A percentile compares a stretch with the other conserved stretches of the same genome.
Evolutionary conservation across 2,329 filamentous ascomycete species (phyloP).

Genomic region (Trichoderma atrobrunneum): DNA sequence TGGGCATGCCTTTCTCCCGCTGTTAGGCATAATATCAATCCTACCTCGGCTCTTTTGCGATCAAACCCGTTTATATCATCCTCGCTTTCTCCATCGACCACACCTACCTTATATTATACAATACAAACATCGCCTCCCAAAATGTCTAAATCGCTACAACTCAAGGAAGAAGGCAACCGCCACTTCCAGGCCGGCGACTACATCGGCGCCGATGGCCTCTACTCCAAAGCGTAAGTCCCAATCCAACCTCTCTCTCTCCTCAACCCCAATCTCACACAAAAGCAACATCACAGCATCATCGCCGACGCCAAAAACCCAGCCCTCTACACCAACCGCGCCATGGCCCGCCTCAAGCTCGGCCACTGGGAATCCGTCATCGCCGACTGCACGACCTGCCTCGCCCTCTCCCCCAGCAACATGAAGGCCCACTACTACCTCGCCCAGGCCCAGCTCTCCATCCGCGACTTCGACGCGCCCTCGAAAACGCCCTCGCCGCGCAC

Average conservation of each 20-base stretch:
- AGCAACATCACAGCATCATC: constrained; percentile 57
- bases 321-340: constrained; percentile 86
- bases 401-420: constrained; percentile 62
- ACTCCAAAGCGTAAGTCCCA: constrained; percentile 65
- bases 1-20: background rate
- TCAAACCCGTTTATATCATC: background rate
- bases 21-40: background rate
- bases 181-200: constrained; percentile 66
- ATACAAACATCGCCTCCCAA: background rate
- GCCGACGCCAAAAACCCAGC: constrained; percentile 73
- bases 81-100: background rate
- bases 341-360: constrained; percentile 72
- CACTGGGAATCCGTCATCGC: constrained; percentile 71
- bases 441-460: constrained; percentile 74
- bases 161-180: constrained; percentile 61
- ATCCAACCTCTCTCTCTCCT: background rate
- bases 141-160: constrained; percentile 38
- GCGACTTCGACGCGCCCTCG: constrained; percentile 64
- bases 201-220: constrained; percentile 62
- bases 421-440: constrained; percentile 84
- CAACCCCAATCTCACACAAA: background rate
- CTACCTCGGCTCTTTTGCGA: background rate
- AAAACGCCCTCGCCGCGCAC: constrained; percentile 70
- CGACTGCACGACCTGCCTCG: constrained; percentile 74
- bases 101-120: background rate